Evolutionary conservation across 1,284 basidiomycete genomes (phyloP).

Genomic region (Earliella scabrosa): DNA sequence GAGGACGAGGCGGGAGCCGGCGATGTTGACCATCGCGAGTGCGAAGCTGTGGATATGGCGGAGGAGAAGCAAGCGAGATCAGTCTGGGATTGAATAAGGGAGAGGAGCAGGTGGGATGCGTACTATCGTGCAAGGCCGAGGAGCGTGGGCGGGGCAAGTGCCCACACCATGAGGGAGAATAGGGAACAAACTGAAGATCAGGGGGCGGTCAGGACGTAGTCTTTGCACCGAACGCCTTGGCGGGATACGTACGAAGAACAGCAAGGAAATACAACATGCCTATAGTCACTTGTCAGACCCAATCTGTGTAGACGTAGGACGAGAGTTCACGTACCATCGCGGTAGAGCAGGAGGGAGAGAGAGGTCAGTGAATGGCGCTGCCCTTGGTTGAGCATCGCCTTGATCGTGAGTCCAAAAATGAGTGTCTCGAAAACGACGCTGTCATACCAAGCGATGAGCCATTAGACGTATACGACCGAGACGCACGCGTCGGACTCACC

Average conservation of each 20-base stretch:
- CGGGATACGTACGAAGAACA: constrained; percentile 30
- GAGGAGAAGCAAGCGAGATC: neutral
- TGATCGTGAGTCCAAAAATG: constrained; percentile 34
- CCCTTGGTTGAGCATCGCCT: constrained; percentile 31
- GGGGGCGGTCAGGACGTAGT: too few relatives aligned
- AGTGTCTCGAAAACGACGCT: constrained; percentile 37
- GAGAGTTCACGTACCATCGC: constrained; percentile 29
- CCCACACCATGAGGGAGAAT: constrained; percentile 38
- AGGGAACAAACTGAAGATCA: constrained; percentile 32
- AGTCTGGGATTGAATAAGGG: neutral
- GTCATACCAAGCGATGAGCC: too few relatives aligned
- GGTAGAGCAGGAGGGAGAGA: constrained; percentile 35
- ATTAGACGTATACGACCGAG: neutral
- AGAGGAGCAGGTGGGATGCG: constrained; percentile 2
- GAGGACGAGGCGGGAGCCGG: constrained; percentile 33
- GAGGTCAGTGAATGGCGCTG: constrained; percentile 30
- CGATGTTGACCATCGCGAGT: constrained; percentile 37
- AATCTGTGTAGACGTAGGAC: neutral
- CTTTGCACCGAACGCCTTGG: too few relatives aligned
- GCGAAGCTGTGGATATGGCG: constrained; percentile 28
- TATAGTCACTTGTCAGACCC: constrained; percentile 3
- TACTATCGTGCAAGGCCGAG: constrained; percentile 38
- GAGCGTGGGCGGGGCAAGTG: constrained; percentile 34
- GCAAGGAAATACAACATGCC: constrained; percentile 38
- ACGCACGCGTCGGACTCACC: constrained; percentile 14